Percentiles rank a stretch among this genome's conserved stretches.
Evolutionary conservation across 176 grass and related monocot species (phyloP).

Genomic region (Paspalum vaginatum): DNA sequence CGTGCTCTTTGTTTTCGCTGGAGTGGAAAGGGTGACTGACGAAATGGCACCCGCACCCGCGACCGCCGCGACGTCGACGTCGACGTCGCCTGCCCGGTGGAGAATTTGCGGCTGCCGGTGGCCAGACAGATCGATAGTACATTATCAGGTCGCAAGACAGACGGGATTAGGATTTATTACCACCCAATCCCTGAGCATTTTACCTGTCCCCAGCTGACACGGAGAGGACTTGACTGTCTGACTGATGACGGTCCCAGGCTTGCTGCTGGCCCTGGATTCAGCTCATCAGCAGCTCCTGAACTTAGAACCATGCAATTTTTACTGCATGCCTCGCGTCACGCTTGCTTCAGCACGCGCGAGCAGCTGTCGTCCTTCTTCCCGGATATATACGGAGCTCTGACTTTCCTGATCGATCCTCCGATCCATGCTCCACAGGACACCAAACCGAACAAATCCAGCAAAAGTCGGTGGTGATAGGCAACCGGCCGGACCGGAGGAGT

Average conservation of each 20-base stretch:
- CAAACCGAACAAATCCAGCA: neutral
- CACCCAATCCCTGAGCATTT: neutral
- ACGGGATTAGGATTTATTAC: neutral
- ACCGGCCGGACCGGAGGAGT: neutral
- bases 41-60: neutral
- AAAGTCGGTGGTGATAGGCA: slow-evolving; percentile 14
- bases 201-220: too few relatives aligned
- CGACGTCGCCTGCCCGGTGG: neutral
- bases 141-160: too few relatives aligned
- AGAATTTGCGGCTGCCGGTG: neutral
- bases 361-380: neutral
- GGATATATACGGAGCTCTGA: neutral
- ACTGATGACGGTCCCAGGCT: neutral
- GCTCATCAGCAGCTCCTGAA: too few relatives aligned
- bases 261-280: too few relatives aligned
- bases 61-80: neutral
- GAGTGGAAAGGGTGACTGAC: neutral
- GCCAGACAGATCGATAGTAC: too few relatives aligned
- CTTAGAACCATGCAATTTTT: too few relatives aligned
- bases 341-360: neutral
- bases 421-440: neutral
- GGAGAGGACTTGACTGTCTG: too few relatives aligned
- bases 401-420: neutral
- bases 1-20: neutral
- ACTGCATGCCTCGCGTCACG: neutral